Base-by-base conservation (phyloP, 768 basidiomycete species). In the Mycena albidolilacea region DNA sequence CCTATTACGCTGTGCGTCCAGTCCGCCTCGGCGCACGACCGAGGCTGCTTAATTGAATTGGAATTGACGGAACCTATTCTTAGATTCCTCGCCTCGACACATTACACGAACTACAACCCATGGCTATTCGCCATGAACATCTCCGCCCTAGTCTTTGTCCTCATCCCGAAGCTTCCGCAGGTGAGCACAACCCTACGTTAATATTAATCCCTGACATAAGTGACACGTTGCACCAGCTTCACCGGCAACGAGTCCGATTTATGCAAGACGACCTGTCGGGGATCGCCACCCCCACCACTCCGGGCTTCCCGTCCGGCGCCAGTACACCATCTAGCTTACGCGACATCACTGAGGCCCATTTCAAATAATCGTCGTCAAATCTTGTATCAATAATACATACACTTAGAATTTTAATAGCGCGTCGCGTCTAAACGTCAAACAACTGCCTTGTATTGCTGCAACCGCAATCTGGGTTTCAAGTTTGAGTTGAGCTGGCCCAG, bases 91-190 rank as follows among this genome's bases (percentile, higher is more conserved):
- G 92, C 95, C 50, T 98, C 98, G 19, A 99, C 98, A 0, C 98
- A 99, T 81, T 99, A 98, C 87, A 98, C 97, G 19, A 92, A 95
- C 78, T 99, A 99, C 83, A 92, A 99, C 76, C 96, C 95, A 10
- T 96, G 94, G 89, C 78, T 97, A 64, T 99, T 99, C 80, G 91
- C 94, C 43, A 85, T 99, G 79, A 99, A 99, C 79, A 87, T 99
- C 72, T 85, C 93, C 3, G 93, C 96, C 3, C 87, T 95, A 15
- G 81, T 89, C 44, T 85, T 97, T 73, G 94, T 94, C 35, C 90
- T 99, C 72, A 92, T 98, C 75, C 97, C 98, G 38, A 99, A 99
- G 83, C 88, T 99, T n/a, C 98, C 98, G 52, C 91, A 94, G 84
- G 97, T 97, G 82, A 76, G 89, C 46, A 8, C 30, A 15, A 9